These are phyloP conservation scores for Suillus ampliporus DNA, from an alignment of 768 basidiomycete genomes.

Conservation along the genomic window DNA sequence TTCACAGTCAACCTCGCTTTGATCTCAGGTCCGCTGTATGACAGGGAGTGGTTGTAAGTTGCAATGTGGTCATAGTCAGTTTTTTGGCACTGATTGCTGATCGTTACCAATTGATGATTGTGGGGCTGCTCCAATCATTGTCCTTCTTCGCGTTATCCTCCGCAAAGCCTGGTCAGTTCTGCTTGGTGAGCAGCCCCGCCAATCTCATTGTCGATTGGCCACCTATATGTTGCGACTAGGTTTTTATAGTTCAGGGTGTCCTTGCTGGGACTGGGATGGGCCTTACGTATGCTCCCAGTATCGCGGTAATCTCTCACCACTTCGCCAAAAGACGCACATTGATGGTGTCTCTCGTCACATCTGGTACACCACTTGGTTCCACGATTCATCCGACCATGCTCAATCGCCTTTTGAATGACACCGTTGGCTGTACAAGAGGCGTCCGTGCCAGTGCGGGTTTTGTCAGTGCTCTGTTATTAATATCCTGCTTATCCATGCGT, in stretches of 20 bases:
- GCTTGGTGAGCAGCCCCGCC: conserved; percentile 25
- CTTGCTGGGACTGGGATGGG: conserved; percentile 48
- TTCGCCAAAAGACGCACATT: conserved; percentile 47
- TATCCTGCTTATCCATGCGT: conserved; percentile 45
- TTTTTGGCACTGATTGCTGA: conserved; percentile 28
- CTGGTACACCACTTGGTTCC: conserved; percentile 59
- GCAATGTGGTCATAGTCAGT: background rate
- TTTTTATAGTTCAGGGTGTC: conserved; percentile 52
- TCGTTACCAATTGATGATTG: conserved; percentile 15
- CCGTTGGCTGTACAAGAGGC: conserved; percentile 49
- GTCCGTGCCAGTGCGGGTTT: conserved; percentile 47
- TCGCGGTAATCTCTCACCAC: conserved; percentile 49
- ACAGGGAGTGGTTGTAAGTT: conserved; percentile 50
- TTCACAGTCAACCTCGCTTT: conserved; percentile 43
- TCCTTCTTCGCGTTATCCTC: conserved; percentile 37
- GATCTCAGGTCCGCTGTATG: conserved; percentile 48
- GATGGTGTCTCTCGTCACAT: conserved; percentile 51
- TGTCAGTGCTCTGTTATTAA: conserved; percentile 40
- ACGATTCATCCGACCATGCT: conserved; percentile 65
- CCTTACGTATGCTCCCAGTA: conserved; percentile 49
- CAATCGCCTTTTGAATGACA: conserved; percentile 49
- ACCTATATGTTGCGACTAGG: conserved; percentile 23
- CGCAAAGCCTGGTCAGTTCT: conserved; percentile 29
- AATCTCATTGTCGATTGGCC: background rate
- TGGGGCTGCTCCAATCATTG: conserved; percentile 21